These are phyloP conservation scores for Paraconiothyrium sp. DNA, from an alignment of 2,329 filamentous ascomycete species.

Conservation along the genomic window DNA sequence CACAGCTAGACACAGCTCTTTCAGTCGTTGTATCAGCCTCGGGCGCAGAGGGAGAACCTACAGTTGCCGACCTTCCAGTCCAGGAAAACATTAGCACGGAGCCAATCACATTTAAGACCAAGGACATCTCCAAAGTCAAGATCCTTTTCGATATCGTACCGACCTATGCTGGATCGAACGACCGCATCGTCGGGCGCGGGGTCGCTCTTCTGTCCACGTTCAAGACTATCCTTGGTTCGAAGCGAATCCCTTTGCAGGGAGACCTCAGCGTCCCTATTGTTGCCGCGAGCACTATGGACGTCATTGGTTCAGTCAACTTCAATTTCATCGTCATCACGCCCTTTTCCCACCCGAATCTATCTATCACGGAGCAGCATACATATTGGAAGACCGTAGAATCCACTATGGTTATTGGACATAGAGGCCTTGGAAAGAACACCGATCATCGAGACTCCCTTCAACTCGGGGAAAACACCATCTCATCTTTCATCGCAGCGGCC, in stretches of 20 bases:
- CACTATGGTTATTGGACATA: slow-evolving; percentile 81
- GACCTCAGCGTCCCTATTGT: slow-evolving; percentile 93
- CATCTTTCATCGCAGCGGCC: slow-evolving; percentile 94
- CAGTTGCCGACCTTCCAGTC: slow-evolving; percentile 89
- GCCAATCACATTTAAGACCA: slow-evolving; percentile 87
- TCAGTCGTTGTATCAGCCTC: slow-evolving; percentile 89
- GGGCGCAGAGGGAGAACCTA: slow-evolving; percentile 85
- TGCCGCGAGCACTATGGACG: slow-evolving; percentile 80
- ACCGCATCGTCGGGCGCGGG: slow-evolving; percentile 85
- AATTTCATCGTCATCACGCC: slow-evolving; percentile 96
- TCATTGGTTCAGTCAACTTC: slow-evolving; percentile 95
- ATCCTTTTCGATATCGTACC: slow-evolving; percentile 94
- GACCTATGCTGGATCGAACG: slow-evolving; percentile 84
- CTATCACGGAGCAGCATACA: slow-evolving; percentile 86
- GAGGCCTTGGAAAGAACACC: slow-evolving; percentile 87
- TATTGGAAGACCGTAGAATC: slow-evolving; percentile 95
- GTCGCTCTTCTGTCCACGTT: slow-evolving; percentile 89
- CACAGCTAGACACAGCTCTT: slow-evolving; percentile 91
- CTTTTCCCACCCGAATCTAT: slow-evolving; percentile 93
- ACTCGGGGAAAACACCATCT: slow-evolving; percentile 93
- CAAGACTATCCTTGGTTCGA: slow-evolving; percentile 81
- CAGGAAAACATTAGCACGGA: slow-evolving; percentile 95
- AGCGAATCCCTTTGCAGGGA: slow-evolving; percentile 90
- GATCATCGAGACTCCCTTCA: slow-evolving; percentile 86
- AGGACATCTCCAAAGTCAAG: slow-evolving; percentile 81